phyloP scores from a whole-genome alignment of 2,329 filamentous ascomycete genomes.

The Scortechinia acanthostroma region DNA sequence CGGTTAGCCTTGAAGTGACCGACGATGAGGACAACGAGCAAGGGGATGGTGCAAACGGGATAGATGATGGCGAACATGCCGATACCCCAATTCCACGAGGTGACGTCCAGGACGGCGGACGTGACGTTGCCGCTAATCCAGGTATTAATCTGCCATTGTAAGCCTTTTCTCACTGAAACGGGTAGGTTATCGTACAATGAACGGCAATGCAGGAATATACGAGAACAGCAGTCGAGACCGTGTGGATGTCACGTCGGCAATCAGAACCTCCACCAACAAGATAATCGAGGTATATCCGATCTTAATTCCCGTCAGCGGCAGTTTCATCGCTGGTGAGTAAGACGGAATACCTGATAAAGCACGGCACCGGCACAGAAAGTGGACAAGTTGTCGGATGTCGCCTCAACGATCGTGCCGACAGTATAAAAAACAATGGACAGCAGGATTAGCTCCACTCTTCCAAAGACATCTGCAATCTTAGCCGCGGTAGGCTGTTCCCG shows the following conservation, averaged over 20 bases:
- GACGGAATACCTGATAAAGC: slow-evolving; percentile 39
- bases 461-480: slow-evolving; percentile 57
- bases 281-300: slow-evolving; percentile 57
- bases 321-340: neutral
- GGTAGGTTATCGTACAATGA: slow-evolving; percentile 26
- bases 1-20: slow-evolving; percentile 43
- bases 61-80: slow-evolving; percentile 61
- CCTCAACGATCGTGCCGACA: slow-evolving; percentile 45
- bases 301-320: slow-evolving; percentile 12
- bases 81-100: slow-evolving; percentile 54
- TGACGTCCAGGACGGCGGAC: slow-evolving; percentile 33
- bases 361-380: slow-evolving; percentile 49
- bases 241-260: slow-evolving; percentile 57
- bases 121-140: slow-evolving; percentile 56
- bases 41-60: slow-evolving; percentile 43
- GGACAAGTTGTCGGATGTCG: slow-evolving; percentile 34
- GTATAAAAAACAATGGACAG: slow-evolving; percentile 49
- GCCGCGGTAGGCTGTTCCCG: slow-evolving; percentile 45
- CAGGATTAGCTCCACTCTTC: slow-evolving; percentile 47
- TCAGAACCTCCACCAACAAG: slow-evolving; percentile 54
- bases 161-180: neutral
- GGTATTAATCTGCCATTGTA: slow-evolving; percentile 38
- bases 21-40: slow-evolving; percentile 40
- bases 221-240: slow-evolving; percentile 57
- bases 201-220: slow-evolving; percentile 52